Percentiles rank a stretch among this genome's conserved stretches.
phyloP scores from a whole-genome alignment of 2,329 filamentous ascomycete species.

The Diatrype stigma region DNA sequence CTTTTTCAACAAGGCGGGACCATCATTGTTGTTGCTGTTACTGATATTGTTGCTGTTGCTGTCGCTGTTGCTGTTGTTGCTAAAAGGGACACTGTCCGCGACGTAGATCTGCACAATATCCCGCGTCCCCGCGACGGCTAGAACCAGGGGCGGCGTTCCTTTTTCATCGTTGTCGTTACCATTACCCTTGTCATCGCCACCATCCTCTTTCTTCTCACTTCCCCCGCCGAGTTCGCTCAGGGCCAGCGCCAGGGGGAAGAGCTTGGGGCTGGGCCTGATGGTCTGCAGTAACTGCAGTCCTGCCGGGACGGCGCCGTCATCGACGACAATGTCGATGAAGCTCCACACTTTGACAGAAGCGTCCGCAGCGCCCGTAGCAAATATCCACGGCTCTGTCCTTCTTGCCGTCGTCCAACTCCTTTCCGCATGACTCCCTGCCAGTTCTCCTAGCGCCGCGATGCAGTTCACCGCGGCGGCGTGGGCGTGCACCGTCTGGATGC shows the following conservation, averaged over 20 bases:
- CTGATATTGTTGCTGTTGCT: too few relatives aligned
- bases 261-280: constrained; percentile 69
- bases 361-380: constrained; percentile 81
- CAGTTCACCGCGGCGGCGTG: constrained; percentile 77
- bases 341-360: constrained; percentile 69
- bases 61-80: too few relatives aligned
- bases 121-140: constrained; percentile 84
- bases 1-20: too few relatives aligned
- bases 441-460: constrained; percentile 39
- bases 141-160: constrained; percentile 41
- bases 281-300: constrained; percentile 57
- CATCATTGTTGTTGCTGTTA: too few relatives aligned
- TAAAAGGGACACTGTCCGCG: constrained; percentile 32
- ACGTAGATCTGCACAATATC: constrained; percentile 78
- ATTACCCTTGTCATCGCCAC: neutral
- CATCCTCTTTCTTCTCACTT: constrained; percentile 25
- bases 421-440: neutral
- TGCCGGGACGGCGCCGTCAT: neutral
- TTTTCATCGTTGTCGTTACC: constrained; percentile 38
- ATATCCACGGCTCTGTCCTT: constrained; percentile 27
- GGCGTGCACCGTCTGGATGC: constrained; percentile 54
- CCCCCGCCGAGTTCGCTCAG: constrained; percentile 55
- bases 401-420: too few relatives aligned
- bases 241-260: constrained; percentile 76
- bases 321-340: constrained; percentile 42